Evolutionary conservation across 192 early-diverging fungal genomes (phyloP).

Genomic region (Coemansia sp.): DNA sequence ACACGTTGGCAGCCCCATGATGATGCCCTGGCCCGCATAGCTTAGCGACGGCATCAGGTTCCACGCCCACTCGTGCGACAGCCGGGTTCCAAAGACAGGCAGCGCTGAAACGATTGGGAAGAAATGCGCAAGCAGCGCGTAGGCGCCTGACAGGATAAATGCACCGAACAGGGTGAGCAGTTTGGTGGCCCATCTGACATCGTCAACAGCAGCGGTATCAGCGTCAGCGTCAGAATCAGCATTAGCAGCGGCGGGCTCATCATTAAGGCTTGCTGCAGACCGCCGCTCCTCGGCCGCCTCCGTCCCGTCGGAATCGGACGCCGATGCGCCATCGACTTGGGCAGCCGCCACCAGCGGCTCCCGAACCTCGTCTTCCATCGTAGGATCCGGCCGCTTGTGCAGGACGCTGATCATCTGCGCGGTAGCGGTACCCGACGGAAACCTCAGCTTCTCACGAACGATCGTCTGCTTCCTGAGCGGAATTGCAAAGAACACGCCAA

Average conservation of each 20-base stretch:
- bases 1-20: conserved; percentile 79
- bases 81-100: conserved; percentile 58
- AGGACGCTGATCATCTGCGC: conserved; percentile 80
- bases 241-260: background rate
- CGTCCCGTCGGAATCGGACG: background rate
- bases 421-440: conserved; percentile 85
- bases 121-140: conserved; percentile 67
- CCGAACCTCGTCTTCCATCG: conserved; percentile 22
- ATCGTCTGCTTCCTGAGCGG: conserved; percentile 78
- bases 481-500: conserved; percentile 89
- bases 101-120: conserved; percentile 58
- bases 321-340: background rate
- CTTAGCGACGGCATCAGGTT: conserved; percentile 70
- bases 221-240: background rate
- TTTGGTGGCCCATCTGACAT: conserved; percentile 66
- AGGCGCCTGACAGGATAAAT: conserved; percentile 63
- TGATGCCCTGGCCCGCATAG: conserved; percentile 77
- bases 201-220: conserved; percentile 16
- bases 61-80: conserved; percentile 67
- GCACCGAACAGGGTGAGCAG: conserved; percentile 57
- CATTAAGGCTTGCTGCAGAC: background rate
- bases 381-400: conserved; percentile 62
- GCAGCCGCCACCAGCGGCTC: conserved; percentile 1
- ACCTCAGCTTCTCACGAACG: conserved; percentile 76
- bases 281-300: background rate